A percentile compares a stretch with the other conserved stretches of the same genome.
phyloP scores from a whole-genome alignment of 2,329 filamentous ascomycete species.

The Apiospora marii region DNA sequence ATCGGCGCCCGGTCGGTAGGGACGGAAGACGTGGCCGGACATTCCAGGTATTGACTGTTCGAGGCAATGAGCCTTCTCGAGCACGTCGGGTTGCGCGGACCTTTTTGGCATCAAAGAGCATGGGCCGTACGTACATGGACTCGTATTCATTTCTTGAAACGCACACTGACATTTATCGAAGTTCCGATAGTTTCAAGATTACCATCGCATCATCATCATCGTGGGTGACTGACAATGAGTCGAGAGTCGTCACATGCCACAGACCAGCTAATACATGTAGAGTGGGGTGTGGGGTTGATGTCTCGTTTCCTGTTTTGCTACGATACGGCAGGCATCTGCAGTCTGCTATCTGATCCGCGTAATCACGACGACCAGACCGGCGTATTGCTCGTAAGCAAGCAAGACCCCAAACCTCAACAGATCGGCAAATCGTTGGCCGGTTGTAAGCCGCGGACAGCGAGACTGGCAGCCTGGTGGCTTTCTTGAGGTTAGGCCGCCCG shows the following conservation, averaged over 20 bases:
- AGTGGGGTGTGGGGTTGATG: background rate
- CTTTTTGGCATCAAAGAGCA: background rate
- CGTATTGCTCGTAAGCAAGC: background rate
- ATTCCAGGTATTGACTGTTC: background rate
- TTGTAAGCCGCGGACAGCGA: background rate
- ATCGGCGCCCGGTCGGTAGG: background rate
- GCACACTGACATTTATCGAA: background rate
- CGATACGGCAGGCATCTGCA: background rate
- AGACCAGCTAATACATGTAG: background rate
- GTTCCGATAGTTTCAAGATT: background rate
- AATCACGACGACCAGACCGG: background rate
- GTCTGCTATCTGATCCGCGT: background rate
- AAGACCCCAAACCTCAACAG: background rate
- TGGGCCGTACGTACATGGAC: background rate
- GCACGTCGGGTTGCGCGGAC: slow-evolving; percentile 6
- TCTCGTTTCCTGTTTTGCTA: background rate
- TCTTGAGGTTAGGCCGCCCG: background rate
- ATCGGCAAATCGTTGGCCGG: background rate
- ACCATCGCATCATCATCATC: background rate
- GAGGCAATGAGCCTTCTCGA: background rate
- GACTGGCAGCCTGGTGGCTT: background rate
- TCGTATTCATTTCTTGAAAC: slow-evolving; percentile 7
- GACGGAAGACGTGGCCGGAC: background rate
- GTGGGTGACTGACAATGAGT: background rate
- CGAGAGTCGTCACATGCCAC: slow-evolving; percentile 11